These are phyloP conservation scores for Tylopilus orsonianus DNA, from an alignment of 1,284 basidiomycete species.

Conservation along the genomic window DNA sequence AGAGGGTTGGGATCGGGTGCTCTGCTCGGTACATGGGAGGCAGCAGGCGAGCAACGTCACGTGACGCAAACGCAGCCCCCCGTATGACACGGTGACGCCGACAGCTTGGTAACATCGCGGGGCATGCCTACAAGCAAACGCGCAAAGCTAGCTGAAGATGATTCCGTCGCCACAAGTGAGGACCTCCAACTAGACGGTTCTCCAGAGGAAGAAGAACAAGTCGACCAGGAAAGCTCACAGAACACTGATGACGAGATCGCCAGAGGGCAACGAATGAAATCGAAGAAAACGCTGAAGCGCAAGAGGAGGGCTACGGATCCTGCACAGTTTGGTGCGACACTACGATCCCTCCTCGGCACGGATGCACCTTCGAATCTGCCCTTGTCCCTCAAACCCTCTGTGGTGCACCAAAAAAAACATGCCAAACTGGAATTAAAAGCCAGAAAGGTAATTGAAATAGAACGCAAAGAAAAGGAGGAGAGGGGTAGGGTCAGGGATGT, in stretches of 20 bases:
- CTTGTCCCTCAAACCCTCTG: constrained; percentile 73
- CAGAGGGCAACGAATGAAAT: constrained; percentile 54
- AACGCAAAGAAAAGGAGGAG: constrained; percentile 77
- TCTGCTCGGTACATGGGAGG: constrained; percentile 38
- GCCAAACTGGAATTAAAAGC: constrained; percentile 71
- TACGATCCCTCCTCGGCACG: constrained; percentile 68
- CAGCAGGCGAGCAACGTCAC: no score
- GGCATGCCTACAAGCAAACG: constrained; percentile 42
- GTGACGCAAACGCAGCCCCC: constrained; percentile 8
- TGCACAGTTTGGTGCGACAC: constrained; percentile 69
- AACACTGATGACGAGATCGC: constrained; percentile 68
- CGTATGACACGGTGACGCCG: neutral
- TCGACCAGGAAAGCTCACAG: constrained; percentile 31
- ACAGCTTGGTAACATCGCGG: neutral
- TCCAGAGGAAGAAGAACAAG: constrained; percentile 33
- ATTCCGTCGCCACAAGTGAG: constrained; percentile 18
- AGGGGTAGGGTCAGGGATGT: constrained; percentile 69
- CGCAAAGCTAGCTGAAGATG: constrained; percentile 39
- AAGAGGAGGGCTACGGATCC: constrained; percentile 76
- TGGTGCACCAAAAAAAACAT: constrained; percentile 64
- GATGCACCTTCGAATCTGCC: constrained; percentile 64
- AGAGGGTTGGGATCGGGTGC: constrained; percentile 38
- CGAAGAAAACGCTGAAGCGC: constrained; percentile 74
- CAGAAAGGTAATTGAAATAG: constrained; percentile 63
- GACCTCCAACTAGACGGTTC: constrained; percentile 19